Evolutionary conservation across 2,329 filamentous ascomycete species (phyloP).

Genomic region (Fusarium mangiferae): DNA sequence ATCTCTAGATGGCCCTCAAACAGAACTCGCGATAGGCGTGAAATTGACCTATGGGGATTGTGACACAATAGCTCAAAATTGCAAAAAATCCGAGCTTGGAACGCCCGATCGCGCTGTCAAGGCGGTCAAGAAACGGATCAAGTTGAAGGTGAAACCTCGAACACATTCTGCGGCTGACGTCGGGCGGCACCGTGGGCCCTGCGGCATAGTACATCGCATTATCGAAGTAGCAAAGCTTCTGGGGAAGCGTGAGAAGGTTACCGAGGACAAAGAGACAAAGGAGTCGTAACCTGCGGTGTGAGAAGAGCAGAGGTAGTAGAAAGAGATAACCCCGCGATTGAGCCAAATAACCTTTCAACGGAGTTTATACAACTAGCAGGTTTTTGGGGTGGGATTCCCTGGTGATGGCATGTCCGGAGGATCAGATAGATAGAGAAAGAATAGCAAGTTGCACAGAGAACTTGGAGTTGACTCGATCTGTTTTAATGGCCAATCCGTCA

Average conservation of each 20-base stretch:
- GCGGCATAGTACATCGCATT: slow-evolving; percentile 5
- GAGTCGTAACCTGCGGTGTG: not conserved
- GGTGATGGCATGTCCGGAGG: slow-evolving; percentile 16
- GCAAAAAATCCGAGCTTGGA: not conserved
- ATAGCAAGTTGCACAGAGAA: not conserved
- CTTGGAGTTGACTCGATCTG: not conserved
- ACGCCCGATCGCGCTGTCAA: not conserved
- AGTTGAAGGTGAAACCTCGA: not conserved
- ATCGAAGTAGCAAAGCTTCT: not conserved
- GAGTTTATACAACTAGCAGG: slow-evolving; percentile 5
- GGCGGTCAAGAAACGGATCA: not conserved
- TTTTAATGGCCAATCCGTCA: not conserved
- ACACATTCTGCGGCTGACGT: not conserved
- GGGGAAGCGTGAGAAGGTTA: not conserved
- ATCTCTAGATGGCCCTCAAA: not conserved
- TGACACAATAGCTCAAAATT: not conserved
- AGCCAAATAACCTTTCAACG: not conserved
- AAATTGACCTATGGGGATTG: not conserved
- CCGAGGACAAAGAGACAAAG: not conserved
- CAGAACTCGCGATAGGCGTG: not conserved
- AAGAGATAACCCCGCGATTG: not conserved
- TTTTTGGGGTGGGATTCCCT: slow-evolving; percentile 13
- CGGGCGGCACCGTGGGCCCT: no score
- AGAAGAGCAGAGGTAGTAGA: not conserved
- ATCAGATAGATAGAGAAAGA: slow-evolving; percentile 16